Percentiles rank a stretch among this genome's conserved stretches.
phyloP scores from a whole-genome alignment of 345 rosid species.

The Arabis alpina region DNA sequence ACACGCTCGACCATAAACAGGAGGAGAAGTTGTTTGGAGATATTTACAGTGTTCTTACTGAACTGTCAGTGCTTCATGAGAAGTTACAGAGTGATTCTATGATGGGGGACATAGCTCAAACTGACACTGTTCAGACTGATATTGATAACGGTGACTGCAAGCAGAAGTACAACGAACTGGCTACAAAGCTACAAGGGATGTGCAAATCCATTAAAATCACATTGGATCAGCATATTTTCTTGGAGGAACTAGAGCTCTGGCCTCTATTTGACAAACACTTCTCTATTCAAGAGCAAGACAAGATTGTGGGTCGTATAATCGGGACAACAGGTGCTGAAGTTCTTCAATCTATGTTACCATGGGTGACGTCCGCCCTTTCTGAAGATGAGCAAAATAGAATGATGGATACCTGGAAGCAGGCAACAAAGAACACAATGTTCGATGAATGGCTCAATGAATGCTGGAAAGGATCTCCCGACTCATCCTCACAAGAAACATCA shows the following conservation, averaged over 20 bases:
- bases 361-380: slow-evolving; percentile 92
- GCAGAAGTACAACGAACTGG: slow-evolving; percentile 67
- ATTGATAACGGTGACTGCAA: slow-evolving; percentile 41
- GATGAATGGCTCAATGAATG: slow-evolving; percentile 92
- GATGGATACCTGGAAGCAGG: slow-evolving; percentile 98
- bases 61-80: slow-evolving; percentile 67
- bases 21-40: slow-evolving; percentile 92
- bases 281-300: slow-evolving; percentile 84
- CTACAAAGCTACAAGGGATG: slow-evolving; percentile 92
- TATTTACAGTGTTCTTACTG: slow-evolving; percentile 68
- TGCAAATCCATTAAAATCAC: slow-evolving; percentile 87
- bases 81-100: slow-evolving; percentile 44
- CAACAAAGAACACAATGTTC: slow-evolving; percentile 92
- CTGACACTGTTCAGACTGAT: slow-evolving; percentile 36
- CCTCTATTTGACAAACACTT: slow-evolving; percentile 80
- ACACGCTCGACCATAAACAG: slow-evolving; percentile 86
- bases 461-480: slow-evolving; percentile 61
- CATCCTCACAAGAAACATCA: slow-evolving; percentile 53
- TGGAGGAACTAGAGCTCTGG: slow-evolving; percentile 92
- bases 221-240: slow-evolving; percentile 80
- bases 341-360: slow-evolving; percentile 88
- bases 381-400: slow-evolving; percentile 86
- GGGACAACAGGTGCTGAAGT: slow-evolving; percentile 96
- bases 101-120: slow-evolving; percentile 42
- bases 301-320: slow-evolving; percentile 87